Conservation (phyloP, 148 eudicot species). For the Chenopodium formosanum region DNA sequence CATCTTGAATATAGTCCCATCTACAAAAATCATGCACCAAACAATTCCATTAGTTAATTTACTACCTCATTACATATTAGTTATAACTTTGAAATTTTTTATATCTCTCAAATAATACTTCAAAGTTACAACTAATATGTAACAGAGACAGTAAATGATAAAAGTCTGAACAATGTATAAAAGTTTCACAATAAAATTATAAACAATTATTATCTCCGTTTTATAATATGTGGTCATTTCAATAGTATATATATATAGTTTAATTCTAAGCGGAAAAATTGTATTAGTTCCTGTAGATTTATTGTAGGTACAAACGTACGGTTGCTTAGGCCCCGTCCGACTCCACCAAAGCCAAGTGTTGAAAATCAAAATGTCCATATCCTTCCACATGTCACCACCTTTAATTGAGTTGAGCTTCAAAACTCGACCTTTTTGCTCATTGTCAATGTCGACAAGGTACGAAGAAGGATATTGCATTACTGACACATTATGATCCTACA, state of each 20-base stretch:
- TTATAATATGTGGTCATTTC: too few relatives aligned
- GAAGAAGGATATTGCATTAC: conserved; percentile 23
- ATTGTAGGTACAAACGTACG: conserved; percentile 7
- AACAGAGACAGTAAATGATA: not conserved
- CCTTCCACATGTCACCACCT: conserved; percentile 35
- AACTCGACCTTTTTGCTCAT: conserved; percentile 23
- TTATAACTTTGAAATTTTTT: too few relatives aligned
- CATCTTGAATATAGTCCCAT: conserved; percentile 55
- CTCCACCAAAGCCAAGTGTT: conserved; percentile 49
- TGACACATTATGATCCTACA: conserved; percentile 31
- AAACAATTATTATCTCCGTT: not conserved
- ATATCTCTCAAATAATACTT: too few relatives aligned
- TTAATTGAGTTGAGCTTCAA: conserved; percentile 34
- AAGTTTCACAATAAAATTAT: not conserved
- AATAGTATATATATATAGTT: too few relatives aligned
- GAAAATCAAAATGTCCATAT: conserved; percentile 37
- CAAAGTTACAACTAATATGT: too few relatives aligned
- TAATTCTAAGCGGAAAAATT: too few relatives aligned
- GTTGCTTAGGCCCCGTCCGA: conserved; percentile 28
- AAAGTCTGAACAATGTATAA: not conserved
- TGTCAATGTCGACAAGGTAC: conserved; percentile 36
- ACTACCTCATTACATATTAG: too few relatives aligned
- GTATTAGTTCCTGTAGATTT: too few relatives aligned
- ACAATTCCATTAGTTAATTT: not conserved
- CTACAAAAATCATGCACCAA: conserved; percentile 10